Evolutionary conservation across 371 early-diverging fungal species (phyloP).

Genomic region (Mucor ambiguus): DNA sequence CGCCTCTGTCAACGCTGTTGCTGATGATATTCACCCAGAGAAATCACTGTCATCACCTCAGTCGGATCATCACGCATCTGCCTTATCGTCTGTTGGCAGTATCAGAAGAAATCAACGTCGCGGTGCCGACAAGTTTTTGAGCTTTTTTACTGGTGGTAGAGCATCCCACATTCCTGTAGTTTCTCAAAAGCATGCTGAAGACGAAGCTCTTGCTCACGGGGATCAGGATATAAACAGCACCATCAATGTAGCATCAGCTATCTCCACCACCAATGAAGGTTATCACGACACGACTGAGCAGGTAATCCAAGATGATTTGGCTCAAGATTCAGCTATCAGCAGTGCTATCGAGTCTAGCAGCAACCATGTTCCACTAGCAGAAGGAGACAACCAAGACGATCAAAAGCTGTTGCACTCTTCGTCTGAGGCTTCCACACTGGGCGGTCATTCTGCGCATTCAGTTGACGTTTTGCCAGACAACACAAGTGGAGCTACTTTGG

Average conservation of each 20-base stretch:
- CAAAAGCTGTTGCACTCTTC: background rate
- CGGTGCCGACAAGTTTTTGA: constrained; percentile 26
- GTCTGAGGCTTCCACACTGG: constrained; percentile 15
- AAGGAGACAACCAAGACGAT: background rate
- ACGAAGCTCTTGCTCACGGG: background rate
- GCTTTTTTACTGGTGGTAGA: constrained; percentile 15
- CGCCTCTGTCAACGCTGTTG: background rate
- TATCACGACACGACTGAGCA: background rate
- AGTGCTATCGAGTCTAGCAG: background rate
- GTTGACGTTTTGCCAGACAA: background rate
- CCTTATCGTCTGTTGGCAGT: constrained; percentile 3
- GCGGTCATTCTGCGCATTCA: constrained; percentile 13
- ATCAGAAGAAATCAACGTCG: constrained; percentile 17
- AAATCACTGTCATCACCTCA: constrained; percentile 17
- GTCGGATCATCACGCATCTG: background rate
- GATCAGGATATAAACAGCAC: background rate
- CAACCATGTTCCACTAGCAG: background rate
- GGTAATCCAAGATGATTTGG: background rate
- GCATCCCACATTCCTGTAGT: background rate
- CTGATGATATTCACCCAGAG: background rate
- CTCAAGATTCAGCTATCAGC: background rate
- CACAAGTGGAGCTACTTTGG: background rate
- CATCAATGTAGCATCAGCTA: background rate
- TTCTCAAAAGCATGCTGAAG: background rate
- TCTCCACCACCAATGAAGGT: background rate